These are phyloP conservation scores for Lipomyces orientalis DNA, from an alignment of 805 yeast species.

Conservation along the genomic window DNA sequence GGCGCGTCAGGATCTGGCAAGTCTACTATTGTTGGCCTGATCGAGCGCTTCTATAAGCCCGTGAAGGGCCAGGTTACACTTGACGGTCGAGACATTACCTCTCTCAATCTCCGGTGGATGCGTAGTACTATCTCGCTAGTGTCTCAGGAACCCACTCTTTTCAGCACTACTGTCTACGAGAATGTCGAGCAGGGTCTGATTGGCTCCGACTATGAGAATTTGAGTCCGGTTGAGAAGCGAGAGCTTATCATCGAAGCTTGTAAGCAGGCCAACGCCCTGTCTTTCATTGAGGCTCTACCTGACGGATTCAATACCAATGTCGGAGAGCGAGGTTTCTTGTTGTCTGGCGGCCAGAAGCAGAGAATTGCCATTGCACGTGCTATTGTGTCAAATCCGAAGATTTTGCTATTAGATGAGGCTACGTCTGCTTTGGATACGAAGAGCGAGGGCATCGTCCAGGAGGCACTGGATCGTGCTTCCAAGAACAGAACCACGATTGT, in stretches of 20 bases:
- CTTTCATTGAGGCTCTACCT: slow-evolving; percentile 59
- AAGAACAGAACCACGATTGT: slow-evolving; percentile 63
- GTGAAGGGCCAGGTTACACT: slow-evolving; percentile 72
- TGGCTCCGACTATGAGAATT: slow-evolving; percentile 42
- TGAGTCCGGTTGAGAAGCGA: slow-evolving; percentile 48
- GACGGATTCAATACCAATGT: slow-evolving; percentile 54
- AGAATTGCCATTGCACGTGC: slow-evolving; percentile 70
- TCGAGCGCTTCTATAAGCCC: slow-evolving; percentile 88
- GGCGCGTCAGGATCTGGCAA: slow-evolving; percentile 98
- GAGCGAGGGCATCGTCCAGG: slow-evolving; percentile 64
- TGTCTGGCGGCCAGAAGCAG: slow-evolving; percentile 73
- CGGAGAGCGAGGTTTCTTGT: slow-evolving; percentile 63
- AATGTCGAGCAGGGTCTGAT: slow-evolving; percentile 77
- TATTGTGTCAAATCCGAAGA: slow-evolving; percentile 58
- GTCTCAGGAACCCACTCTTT: slow-evolving; percentile 95
- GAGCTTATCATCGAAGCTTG: slow-evolving; percentile 53
- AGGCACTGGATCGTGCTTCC: slow-evolving; percentile 50
- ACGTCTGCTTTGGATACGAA: slow-evolving; percentile 69
- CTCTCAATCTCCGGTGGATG: slow-evolving; percentile 74
- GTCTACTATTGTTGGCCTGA: slow-evolving; percentile 82
- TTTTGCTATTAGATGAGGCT: slow-evolving; percentile 69
- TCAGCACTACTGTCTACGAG: slow-evolving; percentile 82
- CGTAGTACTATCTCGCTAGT: slow-evolving; percentile 84
- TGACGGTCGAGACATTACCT: slow-evolving; percentile 82
- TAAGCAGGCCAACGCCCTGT: slow-evolving; percentile 57